A percentile compares a stretch with the other conserved stretches of the same genome.
phyloP scores from a whole-genome alignment of 495 filamentous ascomycete species.

The Cryomyces antarcticus region DNA sequence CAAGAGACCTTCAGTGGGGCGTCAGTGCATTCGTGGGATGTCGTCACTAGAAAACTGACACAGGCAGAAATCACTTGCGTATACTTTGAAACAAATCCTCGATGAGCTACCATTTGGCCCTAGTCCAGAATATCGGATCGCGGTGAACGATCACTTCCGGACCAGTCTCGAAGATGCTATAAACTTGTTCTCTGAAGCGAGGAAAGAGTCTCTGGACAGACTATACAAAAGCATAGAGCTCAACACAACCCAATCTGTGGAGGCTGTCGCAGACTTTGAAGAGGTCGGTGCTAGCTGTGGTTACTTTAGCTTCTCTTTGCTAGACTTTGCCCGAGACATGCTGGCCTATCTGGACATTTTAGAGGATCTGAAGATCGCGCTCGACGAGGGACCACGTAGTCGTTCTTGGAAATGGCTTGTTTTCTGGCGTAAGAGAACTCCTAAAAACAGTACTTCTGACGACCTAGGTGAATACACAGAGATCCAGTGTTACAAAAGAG shows the following conservation, averaged over 20 bases:
- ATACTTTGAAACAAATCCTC: conserved; percentile 72
- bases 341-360: conserved; percentile 61
- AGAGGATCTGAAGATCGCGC: conserved; percentile 56
- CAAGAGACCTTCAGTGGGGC: no score
- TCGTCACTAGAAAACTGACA: not conserved
- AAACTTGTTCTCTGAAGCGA: conserved; percentile 49
- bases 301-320: conserved; percentile 76
- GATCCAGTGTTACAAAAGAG: no score
- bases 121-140: conserved; percentile 40
- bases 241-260: conserved; percentile 37
- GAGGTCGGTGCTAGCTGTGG: conserved; percentile 92
- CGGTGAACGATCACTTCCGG: conserved; percentile 56
- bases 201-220: conserved; percentile 50
- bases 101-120: conserved; percentile 65
- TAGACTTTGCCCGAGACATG: conserved; percentile 80
- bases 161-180: conserved; percentile 62
- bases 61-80: conserved; percentile 59
- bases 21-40: no score
- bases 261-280: conserved; percentile 80
- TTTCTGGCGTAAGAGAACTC: conserved; percentile 40
- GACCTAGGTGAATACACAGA: not conserved
- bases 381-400: conserved; percentile 30
- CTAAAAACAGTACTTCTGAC: not conserved
- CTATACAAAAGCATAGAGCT: conserved; percentile 63
- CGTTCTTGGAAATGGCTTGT: conserved; percentile 74